Base-by-base conservation (phyloP, 208 protist genomes). In the Acanthamoeba triangularis region DNA sequence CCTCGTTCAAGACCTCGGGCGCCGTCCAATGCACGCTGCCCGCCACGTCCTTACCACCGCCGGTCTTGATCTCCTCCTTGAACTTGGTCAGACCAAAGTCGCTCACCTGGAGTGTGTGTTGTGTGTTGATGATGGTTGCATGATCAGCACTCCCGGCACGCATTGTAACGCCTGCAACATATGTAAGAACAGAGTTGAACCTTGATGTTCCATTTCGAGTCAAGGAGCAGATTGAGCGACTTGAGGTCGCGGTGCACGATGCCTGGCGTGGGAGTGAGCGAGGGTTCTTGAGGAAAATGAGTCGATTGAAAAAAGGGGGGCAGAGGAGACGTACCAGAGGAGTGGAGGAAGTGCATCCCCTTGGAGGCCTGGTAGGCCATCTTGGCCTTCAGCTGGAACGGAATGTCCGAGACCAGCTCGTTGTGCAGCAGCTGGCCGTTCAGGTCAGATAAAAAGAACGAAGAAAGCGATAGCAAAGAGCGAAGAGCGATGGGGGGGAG, bases 141-240 rank as follows among this genome's bases (percentile, higher is more conserved):
- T 41, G 37, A 3, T 41, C 37, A 41, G 37, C 37, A 41, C 37
- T 4, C n/a, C n/a, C n/a, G n/a, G n/a, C n/a, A 30, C 72, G 7
- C 49, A 90, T 25, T 49, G 2, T 67, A 49, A 13, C 72, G 7
- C 23, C n/a, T n/a, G 37, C 37, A 41, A 41, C 37, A 41, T 3
- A 41, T 3, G 37, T 3, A 41, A 41, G 2, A 41, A 1, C 37
- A 41, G 1, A 41, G 1, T 41, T 1, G 30, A 20, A 84, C 84
- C 49, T 90, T 90, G 6, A 90, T n/a, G 49, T 90, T 90, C 84
- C 84, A 90, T 3, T 90, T 63, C 16, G 72, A 28, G 35, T 90
- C 84, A 6, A 90, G 84, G 3, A 90, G 47, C 1, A 41, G 37
- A 41, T 41, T 41, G 37, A 41, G 37, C 37, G 37, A 41, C 37